Evolutionary conservation across 495 filamentous ascomycete species (phyloP).

Genomic region (Lasiosphaeriaceae sp.): DNA sequence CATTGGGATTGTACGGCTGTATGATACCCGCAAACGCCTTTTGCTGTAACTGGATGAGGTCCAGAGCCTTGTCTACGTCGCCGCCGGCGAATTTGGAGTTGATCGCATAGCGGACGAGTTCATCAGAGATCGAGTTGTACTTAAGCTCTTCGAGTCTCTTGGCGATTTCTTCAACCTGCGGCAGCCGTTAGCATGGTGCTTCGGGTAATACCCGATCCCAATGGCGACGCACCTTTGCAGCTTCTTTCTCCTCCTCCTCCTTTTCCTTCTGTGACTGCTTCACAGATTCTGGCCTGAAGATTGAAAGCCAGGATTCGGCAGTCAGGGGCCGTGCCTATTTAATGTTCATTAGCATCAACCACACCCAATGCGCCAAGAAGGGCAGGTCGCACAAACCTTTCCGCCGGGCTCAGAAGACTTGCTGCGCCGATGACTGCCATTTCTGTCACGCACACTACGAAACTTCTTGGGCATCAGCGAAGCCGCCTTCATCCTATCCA

Average conservation of each 20-base stretch:
- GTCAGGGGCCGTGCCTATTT: conserved; percentile 39
- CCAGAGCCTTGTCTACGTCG: conserved; percentile 69
- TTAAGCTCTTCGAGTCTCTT: conserved; percentile 50
- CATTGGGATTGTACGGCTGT: conserved; percentile 61
- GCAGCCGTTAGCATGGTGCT: background rate
- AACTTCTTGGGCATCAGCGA: conserved; percentile 46
- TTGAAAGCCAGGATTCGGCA: conserved; percentile 43
- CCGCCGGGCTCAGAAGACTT: conserved; percentile 44
- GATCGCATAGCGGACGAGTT: conserved; percentile 70
- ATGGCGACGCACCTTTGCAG: conserved; percentile 31
- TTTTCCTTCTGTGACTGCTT: conserved; percentile 53
- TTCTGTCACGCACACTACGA: conserved; percentile 71
- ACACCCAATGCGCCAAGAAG: conserved; percentile 2
- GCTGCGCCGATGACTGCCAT: conserved; percentile 45
- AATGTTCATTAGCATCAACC: conserved; percentile 21
- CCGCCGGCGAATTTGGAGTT: conserved; percentile 59
- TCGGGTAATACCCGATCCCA: background rate
- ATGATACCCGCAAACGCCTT: conserved; percentile 80
- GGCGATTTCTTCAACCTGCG: conserved; percentile 53
- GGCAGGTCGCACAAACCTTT: conserved; percentile 38
- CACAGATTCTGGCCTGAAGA: conserved; percentile 53
- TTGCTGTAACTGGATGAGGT: conserved; percentile 70
- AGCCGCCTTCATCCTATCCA: conserved; percentile 28
- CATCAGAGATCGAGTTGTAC: conserved; percentile 51
- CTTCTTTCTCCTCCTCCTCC: conserved; percentile 46